These are phyloP conservation scores for Arachnopeziza araneosa DNA, from an alignment of 2,329 filamentous ascomycete genomes.

Conservation along the genomic window DNA sequence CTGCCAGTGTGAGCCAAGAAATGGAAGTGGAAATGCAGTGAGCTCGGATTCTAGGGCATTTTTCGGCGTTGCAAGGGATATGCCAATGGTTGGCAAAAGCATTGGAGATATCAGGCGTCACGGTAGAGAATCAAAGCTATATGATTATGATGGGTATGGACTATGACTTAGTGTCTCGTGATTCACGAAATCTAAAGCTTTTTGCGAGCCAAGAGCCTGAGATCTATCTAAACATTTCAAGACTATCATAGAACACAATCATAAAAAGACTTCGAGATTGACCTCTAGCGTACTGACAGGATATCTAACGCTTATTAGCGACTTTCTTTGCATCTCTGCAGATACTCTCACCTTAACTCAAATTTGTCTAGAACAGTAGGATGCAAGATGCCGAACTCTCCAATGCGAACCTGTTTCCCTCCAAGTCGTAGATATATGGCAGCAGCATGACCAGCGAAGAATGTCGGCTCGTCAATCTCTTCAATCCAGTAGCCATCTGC, in stretches of 20 bases:
- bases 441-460: slow-evolving; percentile 85
- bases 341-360: slow-evolving; percentile 63
- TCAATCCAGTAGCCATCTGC: slow-evolving; percentile 88
- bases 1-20: slow-evolving; percentile 24
- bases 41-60: background rate
- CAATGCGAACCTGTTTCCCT: slow-evolving; percentile 72
- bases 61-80: slow-evolving; percentile 2
- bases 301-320: slow-evolving; percentile 49
- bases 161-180: slow-evolving; percentile 5
- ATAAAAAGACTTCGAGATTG: slow-evolving; percentile 91
- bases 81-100: slow-evolving; percentile 3
- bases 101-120: slow-evolving; percentile 20
- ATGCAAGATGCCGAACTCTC: slow-evolving; percentile 90
- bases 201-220: slow-evolving; percentile 5
- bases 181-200: slow-evolving; percentile 21
- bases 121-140: slow-evolving; percentile 4
- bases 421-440: slow-evolving; percentile 71
- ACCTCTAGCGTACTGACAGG: slow-evolving; percentile 92
- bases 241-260: slow-evolving; percentile 22
- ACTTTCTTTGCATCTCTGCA: background rate
- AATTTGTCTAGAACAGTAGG: slow-evolving; percentile 91
- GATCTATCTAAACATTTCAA: background rate
- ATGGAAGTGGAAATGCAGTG: slow-evolving; percentile 48
- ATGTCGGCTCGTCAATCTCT: slow-evolving; percentile 84
- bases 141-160: background rate